Evolutionary conservation across 2,329 filamentous ascomycete genomes (phyloP).

Genomic region (Phialophora chinensis): DNA sequence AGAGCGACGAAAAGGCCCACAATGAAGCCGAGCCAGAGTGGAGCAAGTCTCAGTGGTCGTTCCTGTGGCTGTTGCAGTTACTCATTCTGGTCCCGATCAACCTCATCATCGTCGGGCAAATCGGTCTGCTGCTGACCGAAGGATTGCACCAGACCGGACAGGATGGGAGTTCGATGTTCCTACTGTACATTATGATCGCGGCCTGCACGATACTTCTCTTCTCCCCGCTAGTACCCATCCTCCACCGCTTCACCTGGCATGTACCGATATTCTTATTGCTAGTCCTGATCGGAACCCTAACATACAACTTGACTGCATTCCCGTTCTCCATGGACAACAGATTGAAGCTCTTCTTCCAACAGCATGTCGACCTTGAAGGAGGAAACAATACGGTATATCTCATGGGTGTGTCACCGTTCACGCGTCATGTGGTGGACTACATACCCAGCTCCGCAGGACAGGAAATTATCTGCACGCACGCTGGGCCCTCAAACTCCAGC

Average conservation of each 20-base stretch:
- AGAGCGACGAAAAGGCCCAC: constrained; percentile 39
- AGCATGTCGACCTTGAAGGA: constrained; percentile 77
- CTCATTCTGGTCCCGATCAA: constrained; percentile 78
- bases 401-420: constrained; percentile 69
- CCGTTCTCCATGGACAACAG: constrained; percentile 81
- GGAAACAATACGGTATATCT: constrained; percentile 73
- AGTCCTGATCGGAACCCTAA: constrained; percentile 74
- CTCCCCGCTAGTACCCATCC: constrained; percentile 78
- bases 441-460: constrained; percentile 74
- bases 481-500: constrained; percentile 48
- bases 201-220: constrained; percentile 73
- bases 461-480: constrained; percentile 58
- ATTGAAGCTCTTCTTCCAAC: constrained; percentile 86
- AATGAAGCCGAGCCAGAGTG: constrained; percentile 73
- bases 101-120: constrained; percentile 76
- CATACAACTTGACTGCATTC: constrained; percentile 86
- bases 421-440: constrained; percentile 68
- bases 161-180: constrained; percentile 76
- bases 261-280: constrained; percentile 77
- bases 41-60: constrained; percentile 78
- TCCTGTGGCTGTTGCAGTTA: constrained; percentile 88
- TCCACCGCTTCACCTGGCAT: constrained; percentile 85
- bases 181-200: constrained; percentile 74
- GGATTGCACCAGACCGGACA: constrained; percentile 80
- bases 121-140: constrained; percentile 73